These are phyloP conservation scores for Pseudodiploospora longispora DNA, from an alignment of 2,329 filamentous ascomycete species.

Conservation along the genomic window DNA sequence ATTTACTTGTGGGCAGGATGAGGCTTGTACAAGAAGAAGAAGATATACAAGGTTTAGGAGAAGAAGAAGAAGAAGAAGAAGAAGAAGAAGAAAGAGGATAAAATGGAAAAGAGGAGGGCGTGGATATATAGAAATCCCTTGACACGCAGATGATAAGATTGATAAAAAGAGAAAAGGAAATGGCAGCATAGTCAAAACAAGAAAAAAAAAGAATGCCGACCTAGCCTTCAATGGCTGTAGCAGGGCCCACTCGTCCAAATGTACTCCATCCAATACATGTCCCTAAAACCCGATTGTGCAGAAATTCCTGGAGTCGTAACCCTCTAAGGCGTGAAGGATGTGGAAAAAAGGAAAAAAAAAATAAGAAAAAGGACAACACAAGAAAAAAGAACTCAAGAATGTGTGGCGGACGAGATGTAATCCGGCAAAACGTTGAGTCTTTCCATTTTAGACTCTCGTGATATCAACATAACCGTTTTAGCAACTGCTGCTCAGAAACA, in stretches of 20 bases:
- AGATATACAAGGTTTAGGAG: neutral
- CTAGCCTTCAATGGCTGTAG: constrained; percentile 1
- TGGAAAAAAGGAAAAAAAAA: constrained; percentile 13
- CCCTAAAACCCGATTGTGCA: constrained; percentile 20
- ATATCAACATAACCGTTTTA: too few species aligned
- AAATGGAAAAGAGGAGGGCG: constrained; percentile 10
- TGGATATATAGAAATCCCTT: constrained; percentile 2
- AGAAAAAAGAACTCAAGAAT: constrained; percentile 18
- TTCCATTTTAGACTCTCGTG: too few species aligned
- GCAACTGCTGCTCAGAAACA: neutral
- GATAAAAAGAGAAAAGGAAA: constrained; percentile 5
- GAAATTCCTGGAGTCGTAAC: constrained; percentile 26
- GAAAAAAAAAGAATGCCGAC: constrained; percentile 20
- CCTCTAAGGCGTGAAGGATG: constrained; percentile 22
- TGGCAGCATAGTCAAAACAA: constrained; percentile 16
- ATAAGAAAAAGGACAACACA: constrained; percentile 16
- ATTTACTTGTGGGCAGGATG: too few species aligned
- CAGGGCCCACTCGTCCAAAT: constrained; percentile 24
- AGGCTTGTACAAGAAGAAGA: too few species aligned
- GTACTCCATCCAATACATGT: constrained; percentile 34
- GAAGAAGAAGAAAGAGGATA: constrained; percentile 7
- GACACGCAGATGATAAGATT: constrained; percentile 5
- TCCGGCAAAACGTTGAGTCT: too few species aligned
- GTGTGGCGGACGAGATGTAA: too few species aligned
- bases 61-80: constrained; percentile 4